Evolutionary conservation across 768 basidiomycete genomes (phyloP).

Genomic region (Phlegmacium glaucopus): DNA sequence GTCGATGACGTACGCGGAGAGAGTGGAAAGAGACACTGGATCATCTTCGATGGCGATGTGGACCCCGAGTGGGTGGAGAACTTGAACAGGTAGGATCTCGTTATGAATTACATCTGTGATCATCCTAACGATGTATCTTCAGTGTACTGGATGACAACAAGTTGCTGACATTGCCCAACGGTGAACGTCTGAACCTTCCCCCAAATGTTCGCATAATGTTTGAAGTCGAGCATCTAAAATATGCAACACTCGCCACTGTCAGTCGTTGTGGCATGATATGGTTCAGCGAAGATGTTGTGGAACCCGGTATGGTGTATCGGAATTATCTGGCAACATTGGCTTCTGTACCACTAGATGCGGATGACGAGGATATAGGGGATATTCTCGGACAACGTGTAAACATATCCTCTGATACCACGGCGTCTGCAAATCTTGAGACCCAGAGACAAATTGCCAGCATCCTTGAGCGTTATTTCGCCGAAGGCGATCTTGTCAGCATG

Average conservation of each 20-base stretch:
- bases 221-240: constrained; percentile 96
- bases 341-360: constrained; percentile 75
- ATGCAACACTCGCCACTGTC: constrained; percentile 96
- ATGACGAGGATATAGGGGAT: constrained; percentile 78
- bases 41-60: constrained; percentile 98
- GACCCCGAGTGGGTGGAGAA: constrained; percentile 99
- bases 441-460: constrained; percentile 75
- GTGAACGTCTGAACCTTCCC: constrained; percentile 95
- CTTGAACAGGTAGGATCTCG: constrained; percentile 80
- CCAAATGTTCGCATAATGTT: constrained; percentile 99
- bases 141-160: constrained; percentile 99
- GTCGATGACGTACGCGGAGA: constrained; percentile 99
- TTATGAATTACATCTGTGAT: not conserved
- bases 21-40: constrained; percentile 96
- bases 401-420: constrained; percentile 41
- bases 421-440: constrained; percentile 62
- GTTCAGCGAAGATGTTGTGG: constrained; percentile 97
- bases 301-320: constrained; percentile 86
- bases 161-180: constrained; percentile 92
- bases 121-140: constrained; percentile 11
- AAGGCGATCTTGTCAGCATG: constrained; percentile 75
- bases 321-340: constrained; percentile 82
- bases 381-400: constrained; percentile 60
- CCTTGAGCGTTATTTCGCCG: constrained; percentile 78
- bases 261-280: constrained; percentile 99